Percentiles rank a stretch among this genome's conserved stretches.
These are phyloP conservation scores for Tricholoma flavovirens DNA, from an alignment of 768 basidiomycete genomes.

Conservation along the genomic window DNA sequence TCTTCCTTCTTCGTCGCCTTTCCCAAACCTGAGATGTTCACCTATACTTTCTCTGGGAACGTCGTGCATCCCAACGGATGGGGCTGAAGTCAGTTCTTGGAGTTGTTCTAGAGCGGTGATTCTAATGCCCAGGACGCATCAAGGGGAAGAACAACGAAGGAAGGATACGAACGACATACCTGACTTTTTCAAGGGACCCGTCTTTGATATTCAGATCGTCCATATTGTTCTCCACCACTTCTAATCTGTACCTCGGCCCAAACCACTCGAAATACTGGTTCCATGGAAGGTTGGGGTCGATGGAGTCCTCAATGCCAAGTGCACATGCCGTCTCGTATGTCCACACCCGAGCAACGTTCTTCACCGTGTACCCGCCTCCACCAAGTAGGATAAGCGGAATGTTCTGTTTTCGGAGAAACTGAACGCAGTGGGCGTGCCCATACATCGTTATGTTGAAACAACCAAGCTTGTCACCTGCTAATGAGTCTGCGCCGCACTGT, in stretches of 20 bases:
- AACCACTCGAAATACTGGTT: constrained; percentile 97
- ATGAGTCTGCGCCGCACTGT: constrained; percentile 94
- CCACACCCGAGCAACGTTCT: constrained; percentile 94
- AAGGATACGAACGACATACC: constrained; percentile 35
- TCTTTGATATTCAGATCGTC: constrained; percentile 86
- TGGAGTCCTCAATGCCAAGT: constrained; percentile 75
- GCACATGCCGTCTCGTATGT: constrained; percentile 96
- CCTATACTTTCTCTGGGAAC: constrained; percentile 69
- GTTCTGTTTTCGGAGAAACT: constrained; percentile 76
- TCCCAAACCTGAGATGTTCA: constrained; percentile 52
- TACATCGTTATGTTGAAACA: constrained; percentile 96
- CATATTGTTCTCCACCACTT: constrained; percentile 90
- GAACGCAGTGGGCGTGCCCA: constrained; percentile 89
- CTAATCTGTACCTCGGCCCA: constrained; percentile 89
- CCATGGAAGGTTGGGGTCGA: constrained; percentile 77
- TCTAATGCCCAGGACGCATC: constrained; percentile 11
- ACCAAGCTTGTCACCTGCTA: constrained; percentile 92
- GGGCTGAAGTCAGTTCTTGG: constrained; percentile 53
- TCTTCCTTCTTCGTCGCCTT: constrained; percentile 40
- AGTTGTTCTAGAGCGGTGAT: constrained; percentile 35
- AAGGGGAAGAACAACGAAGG: background rate
- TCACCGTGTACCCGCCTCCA: constrained; percentile 95
- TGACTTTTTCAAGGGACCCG: constrained; percentile 71
- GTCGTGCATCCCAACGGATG: constrained; percentile 82
- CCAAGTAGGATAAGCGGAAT: constrained; percentile 89